Conservation (phyloP, 2,329 filamentous ascomycete species). For the Fusarium sp. region DNA sequence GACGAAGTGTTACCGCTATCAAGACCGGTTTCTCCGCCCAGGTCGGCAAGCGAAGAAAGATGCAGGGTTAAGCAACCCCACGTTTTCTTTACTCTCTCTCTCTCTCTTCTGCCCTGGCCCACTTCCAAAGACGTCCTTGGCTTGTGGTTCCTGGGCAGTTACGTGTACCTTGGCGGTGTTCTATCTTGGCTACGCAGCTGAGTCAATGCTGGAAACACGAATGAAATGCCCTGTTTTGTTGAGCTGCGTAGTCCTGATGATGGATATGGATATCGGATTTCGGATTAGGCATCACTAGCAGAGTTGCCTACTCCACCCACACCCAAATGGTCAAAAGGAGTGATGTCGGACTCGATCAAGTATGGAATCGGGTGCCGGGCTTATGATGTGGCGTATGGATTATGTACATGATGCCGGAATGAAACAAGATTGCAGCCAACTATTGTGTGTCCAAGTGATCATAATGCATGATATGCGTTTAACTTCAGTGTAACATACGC, state of each 20-base stretch:
- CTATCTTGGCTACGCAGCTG: conserved; percentile 26
- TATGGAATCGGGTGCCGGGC: conserved; percentile 40
- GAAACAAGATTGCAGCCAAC: conserved; percentile 45
- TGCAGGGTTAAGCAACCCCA: conserved; percentile 76
- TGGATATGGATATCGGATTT: conserved; percentile 41
- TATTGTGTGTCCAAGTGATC: background rate
- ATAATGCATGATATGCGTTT: background rate
- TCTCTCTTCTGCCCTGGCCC: conserved; percentile 20
- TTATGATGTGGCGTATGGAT: conserved; percentile 49
- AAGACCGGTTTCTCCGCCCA: conserved; percentile 99
- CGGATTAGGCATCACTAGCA: conserved; percentile 38
- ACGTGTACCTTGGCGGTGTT: conserved; percentile 20
- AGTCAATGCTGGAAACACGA: conserved; percentile 6
- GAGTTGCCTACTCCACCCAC: conserved; percentile 34
- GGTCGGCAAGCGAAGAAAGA: conserved; percentile 98
- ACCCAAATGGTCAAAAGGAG: conserved; percentile 43
- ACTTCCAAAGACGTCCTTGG: conserved; percentile 19
- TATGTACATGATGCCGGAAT: conserved; percentile 52
- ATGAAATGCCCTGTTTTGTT: conserved; percentile 9
- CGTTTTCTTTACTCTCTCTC: conserved; percentile 15
- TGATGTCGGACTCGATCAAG: conserved; percentile 33
- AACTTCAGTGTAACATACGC: background rate
- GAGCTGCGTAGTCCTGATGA: conserved; percentile 22
- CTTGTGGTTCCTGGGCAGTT: conserved; percentile 26
- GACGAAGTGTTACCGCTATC: conserved; percentile 95